These are phyloP conservation scores for Vittaforma corneae DNA, from an alignment of 371 early-diverging fungal genomes.

Conservation along the genomic window DNA sequence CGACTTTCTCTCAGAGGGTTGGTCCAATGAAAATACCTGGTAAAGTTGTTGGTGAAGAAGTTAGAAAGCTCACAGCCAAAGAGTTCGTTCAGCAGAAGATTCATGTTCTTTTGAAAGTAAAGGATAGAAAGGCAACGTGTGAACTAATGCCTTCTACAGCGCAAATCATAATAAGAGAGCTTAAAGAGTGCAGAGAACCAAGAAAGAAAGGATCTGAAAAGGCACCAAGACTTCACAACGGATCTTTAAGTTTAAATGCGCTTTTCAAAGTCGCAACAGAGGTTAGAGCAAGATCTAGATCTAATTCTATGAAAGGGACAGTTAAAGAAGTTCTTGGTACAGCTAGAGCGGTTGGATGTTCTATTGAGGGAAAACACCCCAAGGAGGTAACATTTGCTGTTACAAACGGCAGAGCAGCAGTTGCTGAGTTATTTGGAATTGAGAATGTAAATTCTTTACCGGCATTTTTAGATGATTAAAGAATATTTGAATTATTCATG, in stretches of 20 bases:
- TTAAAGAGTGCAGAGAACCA: slow-evolving; percentile 74
- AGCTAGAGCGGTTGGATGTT: slow-evolving; percentile 83
- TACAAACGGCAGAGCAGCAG: slow-evolving; percentile 20
- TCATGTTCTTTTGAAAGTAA: slow-evolving; percentile 88
- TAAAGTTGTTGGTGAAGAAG: slow-evolving; percentile 99
- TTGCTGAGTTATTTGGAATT: slow-evolving; percentile 13
- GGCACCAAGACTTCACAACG: slow-evolving; percentile 70
- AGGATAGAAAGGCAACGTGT: slow-evolving; percentile 96
- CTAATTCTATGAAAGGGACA: slow-evolving; percentile 73
- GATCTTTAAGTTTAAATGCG: slow-evolving; percentile 62
- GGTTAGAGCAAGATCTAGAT: slow-evolving; percentile 77
- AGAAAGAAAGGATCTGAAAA: slow-evolving; percentile 98
- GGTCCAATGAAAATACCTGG: slow-evolving; percentile 98
- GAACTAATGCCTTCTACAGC: slow-evolving; percentile 90
- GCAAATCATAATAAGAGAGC: slow-evolving; percentile 87
- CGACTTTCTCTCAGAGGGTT: slow-evolving; percentile 93
- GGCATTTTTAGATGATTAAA: slow-evolving; percentile 27
- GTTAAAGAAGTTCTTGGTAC: slow-evolving; percentile 96
- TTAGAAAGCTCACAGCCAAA: slow-evolving; percentile 86
- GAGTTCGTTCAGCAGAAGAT: slow-evolving; percentile 95
- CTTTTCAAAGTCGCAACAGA: slow-evolving; percentile 88
- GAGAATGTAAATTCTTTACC: slow-evolving; percentile 1
- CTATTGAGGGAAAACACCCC: slow-evolving; percentile 77
- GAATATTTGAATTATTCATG: too few relatives aligned
- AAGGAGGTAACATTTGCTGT: slow-evolving; percentile 67